phyloP scores from a whole-genome alignment of 257 asterid species.

The Asclepias syriaca region DNA sequence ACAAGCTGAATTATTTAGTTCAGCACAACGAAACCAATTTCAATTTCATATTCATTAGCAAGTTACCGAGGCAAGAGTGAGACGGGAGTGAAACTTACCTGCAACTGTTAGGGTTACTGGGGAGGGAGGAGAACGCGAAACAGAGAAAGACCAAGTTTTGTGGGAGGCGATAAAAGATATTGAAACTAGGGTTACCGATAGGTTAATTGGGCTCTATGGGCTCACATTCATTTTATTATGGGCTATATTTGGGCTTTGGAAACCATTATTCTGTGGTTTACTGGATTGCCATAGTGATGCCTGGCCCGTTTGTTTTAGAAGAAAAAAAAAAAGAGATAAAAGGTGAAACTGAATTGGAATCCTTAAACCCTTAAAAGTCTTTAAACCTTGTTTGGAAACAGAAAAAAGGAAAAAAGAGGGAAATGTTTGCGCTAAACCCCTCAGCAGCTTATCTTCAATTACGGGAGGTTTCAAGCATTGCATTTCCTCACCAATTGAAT shows the following conservation, averaged over 20 bases:
- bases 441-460: constrained; percentile 24
- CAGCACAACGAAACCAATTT: neutral
- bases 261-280: no score
- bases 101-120: constrained; percentile 13
- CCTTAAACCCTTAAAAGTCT: neutral
- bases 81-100: neutral
- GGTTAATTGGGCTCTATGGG: constrained; percentile 1
- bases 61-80: neutral
- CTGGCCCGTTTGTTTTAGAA: no score
- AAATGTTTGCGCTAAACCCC: constrained; percentile 46
- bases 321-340: no score
- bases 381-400: neutral
- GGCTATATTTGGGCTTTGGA: neutral
- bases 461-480: constrained; percentile 11
- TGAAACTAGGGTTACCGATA: neutral
- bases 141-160: neutral
- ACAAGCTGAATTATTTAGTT: neutral
- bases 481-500: constrained; percentile 15
- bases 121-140: neutral
- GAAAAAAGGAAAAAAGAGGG: no score
- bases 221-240: neutral
- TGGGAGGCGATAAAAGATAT: neutral
- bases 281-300: no score
- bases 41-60: neutral
- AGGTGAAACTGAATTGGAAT: neutral